Conservation (phyloP, 2,329 filamentous ascomycete genomes). For the Colletotrichum brevisporum region DNA sequence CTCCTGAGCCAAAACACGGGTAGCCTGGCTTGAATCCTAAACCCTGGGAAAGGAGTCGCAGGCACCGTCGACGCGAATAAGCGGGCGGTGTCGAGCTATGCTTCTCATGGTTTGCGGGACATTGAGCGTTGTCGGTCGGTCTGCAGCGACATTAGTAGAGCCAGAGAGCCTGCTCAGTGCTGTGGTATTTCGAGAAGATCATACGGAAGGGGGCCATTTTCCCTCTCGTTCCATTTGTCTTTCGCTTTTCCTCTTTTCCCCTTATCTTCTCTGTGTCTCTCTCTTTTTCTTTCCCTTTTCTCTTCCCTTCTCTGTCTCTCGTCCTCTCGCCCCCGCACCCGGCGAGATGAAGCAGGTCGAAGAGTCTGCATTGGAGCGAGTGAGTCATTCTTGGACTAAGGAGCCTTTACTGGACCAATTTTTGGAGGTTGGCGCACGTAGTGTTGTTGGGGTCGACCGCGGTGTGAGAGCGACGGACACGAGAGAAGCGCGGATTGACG, state of each 20-base stretch:
- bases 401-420: conserved; percentile 5
- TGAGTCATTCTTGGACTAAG: not conserved
- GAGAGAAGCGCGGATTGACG: conserved; percentile 8
- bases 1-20: too few relatives aligned
- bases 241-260: too few relatives aligned
- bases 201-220: conserved; percentile 16
- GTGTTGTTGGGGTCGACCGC: conserved; percentile 33
- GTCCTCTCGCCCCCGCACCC: too few relatives aligned
- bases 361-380: not conserved
- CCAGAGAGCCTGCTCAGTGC: conserved; percentile 13
- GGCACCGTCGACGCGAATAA: too few relatives aligned
- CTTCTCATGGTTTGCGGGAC: conserved; percentile 14
- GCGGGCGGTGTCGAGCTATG: not conserved
- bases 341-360: not conserved
- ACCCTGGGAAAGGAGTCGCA: too few relatives aligned
- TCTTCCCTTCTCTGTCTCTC: not conserved
- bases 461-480: conserved; percentile 21
- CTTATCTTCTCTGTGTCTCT: not conserved
- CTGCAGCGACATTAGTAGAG: conserved; percentile 38
- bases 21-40: too few relatives aligned
- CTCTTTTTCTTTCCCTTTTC: not conserved
- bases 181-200: conserved; percentile 19
- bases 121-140: conserved; percentile 34
- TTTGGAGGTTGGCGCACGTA: conserved; percentile 8
- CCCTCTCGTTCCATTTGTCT: not conserved